Conservation (phyloP, 192 early-diverging fungal species). For the Coemansia sp. region DNA sequence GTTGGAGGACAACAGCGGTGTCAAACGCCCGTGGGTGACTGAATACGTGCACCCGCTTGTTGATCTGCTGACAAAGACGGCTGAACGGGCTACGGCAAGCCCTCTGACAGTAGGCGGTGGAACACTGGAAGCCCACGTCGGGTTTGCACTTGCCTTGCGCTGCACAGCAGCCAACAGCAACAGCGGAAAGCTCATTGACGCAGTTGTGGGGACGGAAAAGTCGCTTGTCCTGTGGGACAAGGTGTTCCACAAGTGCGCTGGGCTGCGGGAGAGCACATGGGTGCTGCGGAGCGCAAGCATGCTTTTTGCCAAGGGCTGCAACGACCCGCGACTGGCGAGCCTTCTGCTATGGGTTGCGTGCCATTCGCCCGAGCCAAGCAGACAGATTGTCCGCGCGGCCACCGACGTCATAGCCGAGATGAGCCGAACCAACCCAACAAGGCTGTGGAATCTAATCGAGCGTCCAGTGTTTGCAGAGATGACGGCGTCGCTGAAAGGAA, state of each 20-base stretch:
- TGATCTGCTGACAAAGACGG: conserved; percentile 48
- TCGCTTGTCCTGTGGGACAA: conserved; percentile 83
- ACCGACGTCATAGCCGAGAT: conserved; percentile 13
- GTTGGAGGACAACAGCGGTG: background rate
- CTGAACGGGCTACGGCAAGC: conserved; percentile 60
- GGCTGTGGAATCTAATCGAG: conserved; percentile 31
- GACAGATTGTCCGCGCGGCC: conserved; percentile 5
- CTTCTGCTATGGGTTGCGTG: conserved; percentile 36
- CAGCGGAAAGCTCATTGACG: conserved; percentile 19
- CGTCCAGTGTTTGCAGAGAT: conserved; percentile 17
- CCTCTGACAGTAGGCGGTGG: conserved; percentile 61
- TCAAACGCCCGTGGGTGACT: conserved; percentile 12
- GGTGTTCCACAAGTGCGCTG: conserved; percentile 70
- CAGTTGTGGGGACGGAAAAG: conserved; percentile 56
- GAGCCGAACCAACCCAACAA: conserved; percentile 16
- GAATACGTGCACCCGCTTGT: conserved; percentile 47
- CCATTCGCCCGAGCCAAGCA: conserved; percentile 37
- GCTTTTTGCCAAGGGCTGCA: conserved; percentile 34
- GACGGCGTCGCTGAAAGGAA: conserved; percentile 8
- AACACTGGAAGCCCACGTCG: conserved; percentile 65
- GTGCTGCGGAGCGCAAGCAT: conserved; percentile 60
- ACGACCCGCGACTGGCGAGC: conserved; percentile 25
- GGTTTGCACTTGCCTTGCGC: conserved; percentile 57
- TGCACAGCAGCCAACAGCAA: background rate
- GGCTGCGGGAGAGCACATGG: conserved; percentile 65